Evolutionary conservation across 202 grass and related monocot species (phyloP).

Genomic region (Zizania palustris): DNA sequence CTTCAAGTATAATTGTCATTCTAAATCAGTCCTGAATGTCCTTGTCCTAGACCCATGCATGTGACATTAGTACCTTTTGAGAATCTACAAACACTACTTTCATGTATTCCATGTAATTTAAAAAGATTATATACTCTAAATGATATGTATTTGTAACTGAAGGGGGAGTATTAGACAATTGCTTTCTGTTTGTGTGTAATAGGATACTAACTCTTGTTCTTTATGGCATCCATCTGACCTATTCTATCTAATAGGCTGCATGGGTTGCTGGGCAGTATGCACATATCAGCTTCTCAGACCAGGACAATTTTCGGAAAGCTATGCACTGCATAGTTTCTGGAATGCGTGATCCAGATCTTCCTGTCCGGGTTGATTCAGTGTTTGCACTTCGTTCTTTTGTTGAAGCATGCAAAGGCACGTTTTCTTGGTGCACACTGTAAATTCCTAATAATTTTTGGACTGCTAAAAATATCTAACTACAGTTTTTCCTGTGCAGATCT

Average conservation of each 20-base stretch:
- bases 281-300: conserved; percentile 74
- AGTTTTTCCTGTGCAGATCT: conserved; percentile 61
- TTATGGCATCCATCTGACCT: conserved; percentile 37
- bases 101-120: not conserved
- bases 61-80: not conserved
- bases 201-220: not conserved
- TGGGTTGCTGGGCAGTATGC: conserved; percentile 99
- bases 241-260: conserved; percentile 67
- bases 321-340: conserved; percentile 73
- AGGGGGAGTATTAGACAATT: not conserved
- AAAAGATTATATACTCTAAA: not conserved
- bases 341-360: conserved; percentile 81
- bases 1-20: too few relatives aligned
- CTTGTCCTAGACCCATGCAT: too few relatives aligned
- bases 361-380: conserved; percentile 88
- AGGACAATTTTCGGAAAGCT: conserved; percentile 61
- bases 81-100: not conserved
- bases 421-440: conserved; percentile 29
- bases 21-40: too few relatives aligned
- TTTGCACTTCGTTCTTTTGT: conserved; percentile 90
- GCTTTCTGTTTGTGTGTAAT: not conserved
- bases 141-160: not conserved
- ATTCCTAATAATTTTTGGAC: not conserved
- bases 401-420: conserved; percentile 85
- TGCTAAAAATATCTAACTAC: conserved; percentile 12